These are phyloP conservation scores for Phytophthora tubulina DNA, from an alignment of 352 stramenopile genomes.

Conservation along the genomic window DNA sequence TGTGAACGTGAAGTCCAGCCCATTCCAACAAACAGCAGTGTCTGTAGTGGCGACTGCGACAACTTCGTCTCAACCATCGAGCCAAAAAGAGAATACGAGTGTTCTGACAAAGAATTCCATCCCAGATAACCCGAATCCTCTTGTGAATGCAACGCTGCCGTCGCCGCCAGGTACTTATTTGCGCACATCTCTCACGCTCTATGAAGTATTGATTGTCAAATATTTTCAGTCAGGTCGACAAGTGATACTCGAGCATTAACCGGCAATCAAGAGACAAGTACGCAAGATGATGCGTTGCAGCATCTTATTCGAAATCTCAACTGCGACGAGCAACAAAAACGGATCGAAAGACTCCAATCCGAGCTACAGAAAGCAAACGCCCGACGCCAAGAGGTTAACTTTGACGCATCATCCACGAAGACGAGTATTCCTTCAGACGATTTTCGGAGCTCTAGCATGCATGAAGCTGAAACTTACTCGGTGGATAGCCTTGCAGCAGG, in stretches of 20 bases:
- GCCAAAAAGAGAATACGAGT: slow-evolving; percentile 17
- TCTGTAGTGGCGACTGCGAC: slow-evolving; percentile 15
- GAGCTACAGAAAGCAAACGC: slow-evolving; percentile 45
- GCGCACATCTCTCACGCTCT: background rate
- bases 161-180: slow-evolving; percentile 23
- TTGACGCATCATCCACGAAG: background rate
- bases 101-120: background rate
- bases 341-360: slow-evolving; percentile 45
- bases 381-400: slow-evolving; percentile 24
- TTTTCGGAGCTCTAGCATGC: background rate
- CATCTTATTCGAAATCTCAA: slow-evolving; percentile 39
- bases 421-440: slow-evolving; percentile 3
- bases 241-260: background rate
- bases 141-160: background rate
- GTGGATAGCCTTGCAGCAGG: slow-evolving; percentile 1
- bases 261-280: slow-evolving; percentile 21
- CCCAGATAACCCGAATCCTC: background rate
- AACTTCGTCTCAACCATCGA: background rate
- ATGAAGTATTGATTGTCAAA: background rate
- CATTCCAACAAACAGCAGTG: slow-evolving; percentile 41
- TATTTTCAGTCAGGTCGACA: slow-evolving; percentile 2
- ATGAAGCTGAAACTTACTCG: background rate
- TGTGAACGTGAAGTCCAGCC: slow-evolving; percentile 15
- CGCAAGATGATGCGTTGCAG: slow-evolving; percentile 32
- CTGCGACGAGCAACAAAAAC: slow-evolving; percentile 47